Conservation (phyloP, 1,284 basidiomycete species). For the Pholiota adiposa region DNA sequence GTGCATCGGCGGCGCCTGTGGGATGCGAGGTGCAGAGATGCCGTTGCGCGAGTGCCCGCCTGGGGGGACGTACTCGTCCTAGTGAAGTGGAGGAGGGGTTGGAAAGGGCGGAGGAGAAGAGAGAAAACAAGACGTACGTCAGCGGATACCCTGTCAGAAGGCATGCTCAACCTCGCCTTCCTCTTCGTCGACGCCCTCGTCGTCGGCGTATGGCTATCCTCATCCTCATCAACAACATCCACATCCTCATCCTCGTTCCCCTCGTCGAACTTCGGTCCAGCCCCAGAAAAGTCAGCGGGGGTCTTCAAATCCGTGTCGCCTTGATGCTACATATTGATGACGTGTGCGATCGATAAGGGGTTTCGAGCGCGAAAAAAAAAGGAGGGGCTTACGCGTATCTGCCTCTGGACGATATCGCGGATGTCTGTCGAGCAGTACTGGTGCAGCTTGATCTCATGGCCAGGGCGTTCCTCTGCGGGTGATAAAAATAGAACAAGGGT, state of each 20-base stretch:
- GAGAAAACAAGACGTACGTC: slow-evolving; percentile 14
- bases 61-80: slow-evolving; percentile 16
- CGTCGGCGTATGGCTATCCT: slow-evolving; percentile 4
- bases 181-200: slow-evolving; percentile 9
- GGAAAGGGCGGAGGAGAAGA: too few relatives aligned
- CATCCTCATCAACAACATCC: slow-evolving; percentile 20
- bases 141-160: slow-evolving; percentile 5
- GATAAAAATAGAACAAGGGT: slow-evolving; percentile 38
- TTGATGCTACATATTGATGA: slow-evolving; percentile 47
- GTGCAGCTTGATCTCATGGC: slow-evolving; percentile 58
- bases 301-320: slow-evolving; percentile 57
- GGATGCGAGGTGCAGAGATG: neutral
- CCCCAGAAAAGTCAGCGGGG: slow-evolving; percentile 51
- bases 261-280: slow-evolving; percentile 38
- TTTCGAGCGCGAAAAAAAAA: neutral
- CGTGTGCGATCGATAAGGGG: slow-evolving; percentile 13
- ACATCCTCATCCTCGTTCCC: slow-evolving; percentile 45
- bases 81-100: neutral
- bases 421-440: slow-evolving; percentile 63
- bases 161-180: slow-evolving; percentile 8
- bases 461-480: slow-evolving; percentile 50
- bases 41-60: slow-evolving; percentile 7
- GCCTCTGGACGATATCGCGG: slow-evolving; percentile 52
- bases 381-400: slow-evolving; percentile 39
- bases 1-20: slow-evolving; percentile 1